Base-by-base conservation (phyloP, 345 rosid species). In the Pseudoturritis turrita region DNA sequence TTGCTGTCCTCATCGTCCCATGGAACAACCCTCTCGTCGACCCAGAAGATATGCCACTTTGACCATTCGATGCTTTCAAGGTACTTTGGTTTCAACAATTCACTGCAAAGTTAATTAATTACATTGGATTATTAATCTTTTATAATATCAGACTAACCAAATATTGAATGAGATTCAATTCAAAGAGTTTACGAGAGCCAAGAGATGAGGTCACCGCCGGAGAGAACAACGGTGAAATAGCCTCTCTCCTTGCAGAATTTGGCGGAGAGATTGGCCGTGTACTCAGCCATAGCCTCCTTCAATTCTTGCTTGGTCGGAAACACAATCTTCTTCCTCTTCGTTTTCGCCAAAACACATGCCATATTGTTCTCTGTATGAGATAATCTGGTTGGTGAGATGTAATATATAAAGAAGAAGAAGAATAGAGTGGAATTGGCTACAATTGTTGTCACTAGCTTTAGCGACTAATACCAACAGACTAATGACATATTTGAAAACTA, bases 31-130 rank as follows among this genome's bases (percentile, higher is more conserved):
- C 93, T 87, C 79, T 95, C 97, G n/a, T 95, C 96, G 11, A 87
- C 91, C 97, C 97, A 91, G 18, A 95, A 89, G 5, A 94, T 84
- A 39, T 88, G 89, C 96, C 97, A 94, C 72, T 84, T 88, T 43
- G 87, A 85, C 98, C 99, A 94, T 26, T 94, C 95, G 28, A 90
- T 82, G 11, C 78, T 65, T 47, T 84, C 83, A 17, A 68, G 10
- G 58, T 81, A 82, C 2, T 81, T 88, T 25, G 80, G 74, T 41
- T 82, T 77, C 71, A 74, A 62, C 61, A 91, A 72, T 64, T 86
- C 79, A 84, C 97, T 91, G 67, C 12, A 77, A 58, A 11, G 7
- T 44, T 15, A 4, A 9, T 55, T 13, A 35, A 54, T 0, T 33
- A 33, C 29, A 17, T 11, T 65, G 19, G 36, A 25, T 43, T 14